Conservation (phyloP, 805 yeast genomes). For the Candida insectalens region DNA sequence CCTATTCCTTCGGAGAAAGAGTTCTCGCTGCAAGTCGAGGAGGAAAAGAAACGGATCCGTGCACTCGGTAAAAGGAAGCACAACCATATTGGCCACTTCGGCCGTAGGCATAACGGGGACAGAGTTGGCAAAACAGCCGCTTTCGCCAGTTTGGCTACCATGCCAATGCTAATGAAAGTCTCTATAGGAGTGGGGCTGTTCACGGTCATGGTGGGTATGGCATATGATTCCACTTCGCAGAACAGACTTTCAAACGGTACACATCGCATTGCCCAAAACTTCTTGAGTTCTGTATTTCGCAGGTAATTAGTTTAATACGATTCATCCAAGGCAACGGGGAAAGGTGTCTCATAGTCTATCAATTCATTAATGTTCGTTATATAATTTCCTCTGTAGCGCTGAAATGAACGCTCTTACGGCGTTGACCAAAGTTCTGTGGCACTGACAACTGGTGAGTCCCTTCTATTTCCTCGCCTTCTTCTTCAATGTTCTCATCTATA, state of each 20-base stretch:
- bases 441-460: conserved; percentile 8
- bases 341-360: background rate
- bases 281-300: background rate
- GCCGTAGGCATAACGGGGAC: too few species aligned
- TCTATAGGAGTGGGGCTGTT: conserved; percentile 3
- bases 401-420: conserved; percentile 24
- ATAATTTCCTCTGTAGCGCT: conserved; percentile 2
- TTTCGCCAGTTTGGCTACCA: background rate
- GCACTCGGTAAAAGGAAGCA: background rate
- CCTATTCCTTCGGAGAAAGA: background rate
- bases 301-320: background rate
- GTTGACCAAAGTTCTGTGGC: conserved; percentile 15
- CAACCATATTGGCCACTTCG: too few species aligned
- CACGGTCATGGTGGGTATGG: background rate
- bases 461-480: conserved; percentile 5
- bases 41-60: background rate
- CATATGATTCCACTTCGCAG: background rate
- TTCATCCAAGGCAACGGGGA: too few species aligned
- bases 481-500: conserved; percentile 7
- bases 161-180: background rate
- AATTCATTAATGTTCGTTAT: background rate
- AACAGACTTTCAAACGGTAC: background rate
- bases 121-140: too few species aligned
- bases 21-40: conserved; percentile 1
- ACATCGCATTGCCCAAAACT: background rate